A percentile compares a stretch with the other conserved stretches of the same genome.
Conservation (phyloP, 176 grass and related monocot species). For the Oryza glumipatula region DNA sequence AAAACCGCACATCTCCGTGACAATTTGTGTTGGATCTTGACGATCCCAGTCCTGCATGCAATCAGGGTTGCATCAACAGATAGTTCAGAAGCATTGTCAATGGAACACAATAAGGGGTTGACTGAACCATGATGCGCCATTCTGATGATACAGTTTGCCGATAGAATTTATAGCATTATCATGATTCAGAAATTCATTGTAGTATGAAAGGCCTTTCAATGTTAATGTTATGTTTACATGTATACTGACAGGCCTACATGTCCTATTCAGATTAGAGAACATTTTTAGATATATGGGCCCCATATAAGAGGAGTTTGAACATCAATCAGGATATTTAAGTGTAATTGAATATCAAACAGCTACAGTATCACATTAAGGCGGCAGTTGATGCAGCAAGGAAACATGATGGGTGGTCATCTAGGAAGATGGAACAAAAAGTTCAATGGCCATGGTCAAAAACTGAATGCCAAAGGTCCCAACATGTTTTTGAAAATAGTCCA, state of each 20-base stretch:
- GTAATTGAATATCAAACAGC: background rate
- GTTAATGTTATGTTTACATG: no score
- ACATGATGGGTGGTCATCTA: background rate
- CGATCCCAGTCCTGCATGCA: slow-evolving; percentile 92
- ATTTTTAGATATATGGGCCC: background rate
- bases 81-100: background rate
- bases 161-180: background rate
- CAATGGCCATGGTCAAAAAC: background rate
- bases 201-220: background rate
- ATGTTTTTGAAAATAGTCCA: background rate
- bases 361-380: background rate
- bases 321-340: background rate
- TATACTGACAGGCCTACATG: background rate
- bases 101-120: background rate
- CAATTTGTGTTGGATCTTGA: slow-evolving; percentile 86
- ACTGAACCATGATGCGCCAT: background rate
- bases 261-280: background rate
- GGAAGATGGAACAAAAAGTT: background rate
- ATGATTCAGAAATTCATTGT: background rate
- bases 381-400: background rate
- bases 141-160: slow-evolving; percentile 3
- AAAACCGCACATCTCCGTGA: slow-evolving; percentile 98
- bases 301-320: background rate
- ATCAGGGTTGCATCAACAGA: slow-evolving; percentile 17
- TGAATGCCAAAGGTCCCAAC: background rate